Percentiles rank a stretch among this genome's conserved stretches.
These are phyloP conservation scores for Plasmodium gallinaceum DNA, from an alignment of 169 alveolate genomes.

Conservation along the genomic window DNA sequence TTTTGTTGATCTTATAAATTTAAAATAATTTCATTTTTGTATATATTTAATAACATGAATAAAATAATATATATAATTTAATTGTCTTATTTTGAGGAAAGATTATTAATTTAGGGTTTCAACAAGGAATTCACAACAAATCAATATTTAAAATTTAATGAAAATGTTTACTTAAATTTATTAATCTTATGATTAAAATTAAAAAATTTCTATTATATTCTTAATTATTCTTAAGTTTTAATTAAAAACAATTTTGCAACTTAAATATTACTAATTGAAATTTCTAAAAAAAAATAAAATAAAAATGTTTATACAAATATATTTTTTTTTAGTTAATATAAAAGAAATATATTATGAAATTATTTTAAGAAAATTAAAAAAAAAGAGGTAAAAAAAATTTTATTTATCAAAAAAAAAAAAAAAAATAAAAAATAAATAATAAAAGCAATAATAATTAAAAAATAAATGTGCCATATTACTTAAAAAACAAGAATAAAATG, in stretches of 20 bases:
- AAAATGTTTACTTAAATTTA: too few relatives aligned
- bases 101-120: too few relatives aligned
- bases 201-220: too few relatives aligned
- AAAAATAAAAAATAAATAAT: slow-evolving; percentile 1
- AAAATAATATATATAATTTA: slow-evolving; percentile 8
- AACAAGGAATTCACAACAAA: too few relatives aligned
- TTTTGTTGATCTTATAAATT: slow-evolving; percentile 1
- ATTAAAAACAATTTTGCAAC: slow-evolving; percentile 8
- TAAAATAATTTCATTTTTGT: slow-evolving; percentile 5
- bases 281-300: slow-evolving; percentile 28
- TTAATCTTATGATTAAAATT: too few relatives aligned
- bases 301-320: neutral
- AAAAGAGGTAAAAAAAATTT: neutral
- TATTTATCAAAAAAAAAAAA: neutral
- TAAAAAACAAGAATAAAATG: slow-evolving; percentile 3
- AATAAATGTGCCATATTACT: slow-evolving; percentile 1
- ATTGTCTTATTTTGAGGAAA: slow-evolving; percentile 15
- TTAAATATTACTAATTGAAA: slow-evolving; percentile 27
- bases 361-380: slow-evolving; percentile 14
- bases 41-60: slow-evolving; percentile 21
- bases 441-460: slow-evolving; percentile 9
- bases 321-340: neutral
- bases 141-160: too few relatives aligned
- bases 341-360: neutral
- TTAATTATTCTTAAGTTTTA: neutral